These are phyloP conservation scores for Ophioceras dolichostomum DNA, from an alignment of 2,329 filamentous ascomycete genomes.

Conservation along the genomic window DNA sequence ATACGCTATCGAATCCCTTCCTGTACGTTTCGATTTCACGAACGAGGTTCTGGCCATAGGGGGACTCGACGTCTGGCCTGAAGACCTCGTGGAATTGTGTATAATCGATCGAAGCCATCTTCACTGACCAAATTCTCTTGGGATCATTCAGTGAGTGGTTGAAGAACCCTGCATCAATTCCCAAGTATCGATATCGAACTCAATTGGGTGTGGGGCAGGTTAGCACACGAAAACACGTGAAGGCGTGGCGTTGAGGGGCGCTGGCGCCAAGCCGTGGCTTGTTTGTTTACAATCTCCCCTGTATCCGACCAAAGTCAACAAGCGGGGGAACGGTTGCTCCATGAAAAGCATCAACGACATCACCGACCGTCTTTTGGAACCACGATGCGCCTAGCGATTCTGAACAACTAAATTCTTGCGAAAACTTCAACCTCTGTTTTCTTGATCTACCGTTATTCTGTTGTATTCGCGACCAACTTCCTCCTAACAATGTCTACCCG, in stretches of 20 bases:
- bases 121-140: too few species aligned
- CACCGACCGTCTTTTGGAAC: too few species aligned
- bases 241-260: background rate
- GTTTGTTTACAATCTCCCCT: conserved; percentile 11
- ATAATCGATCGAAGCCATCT: conserved; percentile 39
- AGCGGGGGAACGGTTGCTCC: conserved; percentile 10
- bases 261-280: background rate
- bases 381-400: too few species aligned
- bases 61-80: conserved; percentile 41
- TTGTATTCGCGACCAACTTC: too few species aligned
- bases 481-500: conserved; percentile 29
- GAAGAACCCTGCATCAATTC: too few species aligned
- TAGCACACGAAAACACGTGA: conserved; percentile 7
- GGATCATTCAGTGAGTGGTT: too few species aligned
- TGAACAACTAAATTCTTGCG: too few species aligned
- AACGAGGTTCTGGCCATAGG: conserved; percentile 48
- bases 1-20: conserved; percentile 52
- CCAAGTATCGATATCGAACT: too few species aligned
- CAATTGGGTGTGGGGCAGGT: too few species aligned
- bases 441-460: too few species aligned
- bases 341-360: too few species aligned
- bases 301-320: conserved; percentile 12
- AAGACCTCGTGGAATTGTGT: conserved; percentile 60
- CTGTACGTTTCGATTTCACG: conserved; percentile 55
- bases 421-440: too few species aligned